Evolutionary conservation across 2,329 filamentous ascomycete genomes (phyloP).

Genomic region (Sarocladiaceae sp.): DNA sequence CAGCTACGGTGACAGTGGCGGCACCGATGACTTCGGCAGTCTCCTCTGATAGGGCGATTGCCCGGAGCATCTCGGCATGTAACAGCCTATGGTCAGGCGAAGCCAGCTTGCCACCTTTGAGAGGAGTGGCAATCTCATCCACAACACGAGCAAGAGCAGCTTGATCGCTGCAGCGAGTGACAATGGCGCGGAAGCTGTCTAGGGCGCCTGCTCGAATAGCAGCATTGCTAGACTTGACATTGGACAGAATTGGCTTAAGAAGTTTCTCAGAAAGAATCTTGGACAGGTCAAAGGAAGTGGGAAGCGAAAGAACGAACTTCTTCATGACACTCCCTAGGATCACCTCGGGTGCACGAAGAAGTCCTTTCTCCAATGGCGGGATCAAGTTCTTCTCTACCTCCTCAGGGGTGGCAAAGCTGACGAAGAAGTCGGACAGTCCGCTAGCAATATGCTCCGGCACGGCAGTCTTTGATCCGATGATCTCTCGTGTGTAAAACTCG

Average conservation of each 20-base stretch:
- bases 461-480: constrained; percentile 71
- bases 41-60: constrained; percentile 54
- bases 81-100: constrained; percentile 80
- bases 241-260: constrained; percentile 82
- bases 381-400: constrained; percentile 74
- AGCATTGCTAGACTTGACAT: constrained; percentile 84
- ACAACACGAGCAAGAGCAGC: constrained; percentile 61
- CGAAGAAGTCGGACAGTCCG: constrained; percentile 79
- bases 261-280: constrained; percentile 66
- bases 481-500: constrained; percentile 79
- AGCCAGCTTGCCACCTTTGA: constrained; percentile 81
- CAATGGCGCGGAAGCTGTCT: constrained; percentile 68
- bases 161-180: constrained; percentile 55
- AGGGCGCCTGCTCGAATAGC: constrained; percentile 72
- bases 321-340: constrained; percentile 76
- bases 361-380: constrained; percentile 80
- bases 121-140: constrained; percentile 71
- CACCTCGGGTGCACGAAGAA: constrained; percentile 86
- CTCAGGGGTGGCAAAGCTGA: constrained; percentile 64
- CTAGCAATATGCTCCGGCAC: constrained; percentile 69
- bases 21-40: constrained; percentile 64
- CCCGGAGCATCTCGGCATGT: constrained; percentile 75
- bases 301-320: constrained; percentile 67
- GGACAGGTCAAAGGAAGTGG: constrained; percentile 71
- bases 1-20: constrained; percentile 62